These are phyloP conservation scores for Mucuna pruriens DNA, from an alignment of 306 rosid genomes.

Conservation along the genomic window DNA sequence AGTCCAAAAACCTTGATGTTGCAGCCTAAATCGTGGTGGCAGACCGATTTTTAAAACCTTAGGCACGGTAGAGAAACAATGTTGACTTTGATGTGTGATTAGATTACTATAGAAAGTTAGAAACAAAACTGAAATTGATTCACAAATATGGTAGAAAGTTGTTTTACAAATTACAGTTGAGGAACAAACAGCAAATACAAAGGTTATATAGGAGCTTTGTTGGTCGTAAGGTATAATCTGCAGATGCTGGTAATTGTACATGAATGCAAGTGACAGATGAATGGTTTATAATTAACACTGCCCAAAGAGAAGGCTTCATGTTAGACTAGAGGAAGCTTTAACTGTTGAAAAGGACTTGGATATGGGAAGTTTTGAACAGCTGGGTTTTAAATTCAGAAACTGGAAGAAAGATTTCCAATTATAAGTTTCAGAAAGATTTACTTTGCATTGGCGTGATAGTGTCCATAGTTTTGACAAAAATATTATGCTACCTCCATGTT, in stretches of 20 bases:
- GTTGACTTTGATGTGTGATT: slow-evolving; percentile 24
- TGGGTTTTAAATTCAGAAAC: slow-evolving; percentile 18
- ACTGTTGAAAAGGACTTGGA: background rate
- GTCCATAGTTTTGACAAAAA: slow-evolving; percentile 12
- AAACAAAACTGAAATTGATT: background rate
- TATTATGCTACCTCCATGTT: slow-evolving; percentile 6
- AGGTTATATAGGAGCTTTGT: slow-evolving; percentile 3
- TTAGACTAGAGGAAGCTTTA: slow-evolving; percentile 6
- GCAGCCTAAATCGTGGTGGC: no score
- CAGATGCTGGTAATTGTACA: background rate
- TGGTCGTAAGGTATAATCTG: background rate
- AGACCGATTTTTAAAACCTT: background rate
- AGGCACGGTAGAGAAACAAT: background rate
- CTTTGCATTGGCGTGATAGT: background rate
- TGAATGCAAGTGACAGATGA: background rate
- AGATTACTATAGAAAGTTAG: background rate
- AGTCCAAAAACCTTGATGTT: no score
- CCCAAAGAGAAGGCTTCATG: background rate
- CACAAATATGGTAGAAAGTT: background rate
- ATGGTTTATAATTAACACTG: background rate
- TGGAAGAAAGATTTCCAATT: background rate
- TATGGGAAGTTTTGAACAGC: background rate
- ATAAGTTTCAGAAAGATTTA: background rate
- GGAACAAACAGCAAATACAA: background rate
- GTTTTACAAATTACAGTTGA: background rate